Conservation (phyloP, 768 basidiomycete genomes). For the Cystofilobasidium macerans region DNA sequence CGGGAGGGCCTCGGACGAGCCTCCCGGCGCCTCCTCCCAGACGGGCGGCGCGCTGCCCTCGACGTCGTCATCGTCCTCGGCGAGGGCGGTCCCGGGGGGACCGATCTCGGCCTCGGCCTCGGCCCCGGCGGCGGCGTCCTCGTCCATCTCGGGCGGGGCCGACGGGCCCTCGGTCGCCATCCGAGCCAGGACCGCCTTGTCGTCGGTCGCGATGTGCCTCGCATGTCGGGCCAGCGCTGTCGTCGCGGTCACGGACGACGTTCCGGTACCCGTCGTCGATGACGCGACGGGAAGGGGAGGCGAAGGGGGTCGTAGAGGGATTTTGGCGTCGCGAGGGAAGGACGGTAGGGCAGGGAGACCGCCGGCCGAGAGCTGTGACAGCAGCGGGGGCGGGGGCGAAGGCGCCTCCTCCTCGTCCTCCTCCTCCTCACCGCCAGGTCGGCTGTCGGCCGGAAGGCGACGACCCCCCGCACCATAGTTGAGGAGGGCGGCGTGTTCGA, state of each 20-base stretch:
- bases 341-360: neutral
- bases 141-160: neutral
- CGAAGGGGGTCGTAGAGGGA: neutral
- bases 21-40: too few species aligned
- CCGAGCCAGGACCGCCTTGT: conserved; percentile 6
- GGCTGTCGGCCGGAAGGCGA: too few species aligned
- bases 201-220: conserved; percentile 6
- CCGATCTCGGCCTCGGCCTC: too few species aligned
- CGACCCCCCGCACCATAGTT: too few species aligned
- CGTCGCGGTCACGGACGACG: neutral
- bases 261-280: neutral
- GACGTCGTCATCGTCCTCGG: neutral
- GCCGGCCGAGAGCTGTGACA: neutral
- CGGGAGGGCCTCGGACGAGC: neutral
- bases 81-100: too few species aligned
- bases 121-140: too few species aligned
- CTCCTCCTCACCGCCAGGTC: too few species aligned
- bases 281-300: neutral
- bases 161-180: conserved; percentile 2
- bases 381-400: neutral
- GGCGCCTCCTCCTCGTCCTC: neutral
- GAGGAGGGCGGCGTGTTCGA: too few species aligned
- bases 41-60: conserved; percentile 5
- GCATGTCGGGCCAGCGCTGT: neutral
- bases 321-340: neutral